Evolutionary conservation across 495 filamentous ascomycete genomes (phyloP).

Genomic region (Talaromyces thailandensis): DNA sequence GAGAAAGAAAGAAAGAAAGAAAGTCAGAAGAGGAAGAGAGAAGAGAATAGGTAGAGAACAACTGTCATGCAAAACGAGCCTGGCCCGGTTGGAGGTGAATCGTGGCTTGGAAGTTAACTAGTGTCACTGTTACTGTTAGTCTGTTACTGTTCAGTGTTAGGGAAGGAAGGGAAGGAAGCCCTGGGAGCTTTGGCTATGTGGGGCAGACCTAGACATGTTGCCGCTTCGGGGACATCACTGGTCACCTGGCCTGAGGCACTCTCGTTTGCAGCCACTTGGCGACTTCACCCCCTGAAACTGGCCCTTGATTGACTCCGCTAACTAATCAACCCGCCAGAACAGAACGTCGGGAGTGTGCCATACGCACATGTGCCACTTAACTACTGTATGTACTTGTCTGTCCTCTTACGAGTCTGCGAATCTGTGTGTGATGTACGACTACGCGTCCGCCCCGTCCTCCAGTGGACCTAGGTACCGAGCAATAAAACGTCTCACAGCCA

Average conservation of each 20-base stretch:
- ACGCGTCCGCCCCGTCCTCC: background rate
- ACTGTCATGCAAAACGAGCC: background rate
- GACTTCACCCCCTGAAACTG: background rate
- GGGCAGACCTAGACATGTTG: background rate
- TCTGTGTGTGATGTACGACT: background rate
- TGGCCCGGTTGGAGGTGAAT: background rate
- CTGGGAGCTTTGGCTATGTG: background rate
- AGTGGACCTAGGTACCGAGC: background rate
- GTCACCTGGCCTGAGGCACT: background rate
- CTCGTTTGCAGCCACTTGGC: constrained; percentile 5
- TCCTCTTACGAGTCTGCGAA: background rate
- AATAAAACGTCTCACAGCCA: background rate
- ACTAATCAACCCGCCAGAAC: background rate
- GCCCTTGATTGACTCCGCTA: background rate
- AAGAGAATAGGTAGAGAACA: background rate
- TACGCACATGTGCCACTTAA: background rate
- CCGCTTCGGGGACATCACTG: background rate
- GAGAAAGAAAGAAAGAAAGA: background rate
- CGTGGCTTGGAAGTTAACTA: background rate
- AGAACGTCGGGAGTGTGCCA: background rate
- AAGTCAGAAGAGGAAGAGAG: background rate
- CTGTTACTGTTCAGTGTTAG: too few species aligned
- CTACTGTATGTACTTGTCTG: too few species aligned
- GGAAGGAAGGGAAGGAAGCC: background rate
- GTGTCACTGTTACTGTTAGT: too few species aligned